phyloP scores from a whole-genome alignment of 305 asterid genomes.

The Fraxinus dipetala region DNA sequence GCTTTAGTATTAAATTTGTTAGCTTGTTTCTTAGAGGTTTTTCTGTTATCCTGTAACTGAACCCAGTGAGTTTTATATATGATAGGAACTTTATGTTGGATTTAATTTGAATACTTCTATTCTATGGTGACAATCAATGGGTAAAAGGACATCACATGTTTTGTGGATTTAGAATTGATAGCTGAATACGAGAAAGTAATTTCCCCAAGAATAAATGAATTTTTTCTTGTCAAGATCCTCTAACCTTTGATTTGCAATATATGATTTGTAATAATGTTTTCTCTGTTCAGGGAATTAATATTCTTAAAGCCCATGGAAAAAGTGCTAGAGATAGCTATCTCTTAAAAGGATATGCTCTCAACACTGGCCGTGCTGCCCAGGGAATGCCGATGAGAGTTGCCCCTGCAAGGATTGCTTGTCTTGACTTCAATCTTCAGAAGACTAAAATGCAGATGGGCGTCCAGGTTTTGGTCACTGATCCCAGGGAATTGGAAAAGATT shows the following conservation, averaged over 20 bases:
- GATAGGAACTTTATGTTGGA: conserved; percentile 2
- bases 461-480: conserved; percentile 92
- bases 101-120: background rate
- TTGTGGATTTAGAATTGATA: background rate
- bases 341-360: conserved; percentile 88
- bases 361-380: conserved; percentile 97
- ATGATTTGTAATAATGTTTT: conserved; percentile 18
- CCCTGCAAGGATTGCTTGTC: conserved; percentile 95
- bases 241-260: conserved; percentile 17
- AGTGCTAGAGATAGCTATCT: conserved; percentile 92
- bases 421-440: conserved; percentile 93
- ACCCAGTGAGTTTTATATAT: background rate
- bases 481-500: conserved; percentile 93
- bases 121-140: conserved; percentile 5
- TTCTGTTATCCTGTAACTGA: background rate
- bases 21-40: conserved; percentile 1
- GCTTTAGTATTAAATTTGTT: background rate
- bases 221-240: background rate
- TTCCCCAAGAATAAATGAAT: background rate
- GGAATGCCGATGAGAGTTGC: conserved; percentile 97
- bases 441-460: conserved; percentile 99
- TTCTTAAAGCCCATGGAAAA: conserved; percentile 96
- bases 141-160: background rate
- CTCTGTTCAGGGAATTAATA: conserved; percentile 73
- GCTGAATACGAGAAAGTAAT: background rate